Base-by-base conservation (phyloP, 345 rosid species). In the Aquilaria yunnanensis region DNA sequence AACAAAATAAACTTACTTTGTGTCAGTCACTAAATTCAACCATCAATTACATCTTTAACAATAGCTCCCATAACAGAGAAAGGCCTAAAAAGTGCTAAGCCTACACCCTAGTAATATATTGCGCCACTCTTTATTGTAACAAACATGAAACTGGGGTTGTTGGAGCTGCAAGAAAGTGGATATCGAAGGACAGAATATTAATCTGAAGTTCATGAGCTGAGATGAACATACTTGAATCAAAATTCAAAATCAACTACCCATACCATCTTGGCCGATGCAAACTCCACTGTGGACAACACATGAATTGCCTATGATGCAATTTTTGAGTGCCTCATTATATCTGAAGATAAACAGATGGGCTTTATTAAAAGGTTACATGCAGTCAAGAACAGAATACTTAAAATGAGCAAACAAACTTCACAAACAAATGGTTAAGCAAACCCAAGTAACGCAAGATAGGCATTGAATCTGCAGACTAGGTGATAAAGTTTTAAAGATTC, bases 231-330 rank as follows among this genome's bases (percentile, higher is more conserved):
- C 5, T 3, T 37, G 43, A 48, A 14, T 11, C 37, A n/a, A 63
- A 71, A 54, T 46, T 45, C 52, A 61, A 54, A 57, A 56, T 32
- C 32, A 62, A 3, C 48, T 2, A 46, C 63, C 29, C 78, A 69
- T 68, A 90, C 96, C 96, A 80, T 92, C 95, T 77, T 92, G 96
- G 76, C 98, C 98, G 12, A 92, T 73, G 78, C 93, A 82, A 13
- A 67, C 93, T 53, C 98, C 98, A 76, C 75, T 78, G 72, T 89
- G 89, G 46, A 89, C 69, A 29, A 74, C 71, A 77, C 96, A 87
- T 8, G 76, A 84, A 67, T 84, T 82, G 10, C 96, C 96, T 47
- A 92, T 60, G 54, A 49, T 65, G 72, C 96, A 85, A 64, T 92
- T 88, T 62, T 77, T 70, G 12, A 90, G 81, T 6, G 85, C 80